These are phyloP conservation scores for Fusarium sp. DNA, from an alignment of 2,329 filamentous ascomycete species.

Conservation along the genomic window DNA sequence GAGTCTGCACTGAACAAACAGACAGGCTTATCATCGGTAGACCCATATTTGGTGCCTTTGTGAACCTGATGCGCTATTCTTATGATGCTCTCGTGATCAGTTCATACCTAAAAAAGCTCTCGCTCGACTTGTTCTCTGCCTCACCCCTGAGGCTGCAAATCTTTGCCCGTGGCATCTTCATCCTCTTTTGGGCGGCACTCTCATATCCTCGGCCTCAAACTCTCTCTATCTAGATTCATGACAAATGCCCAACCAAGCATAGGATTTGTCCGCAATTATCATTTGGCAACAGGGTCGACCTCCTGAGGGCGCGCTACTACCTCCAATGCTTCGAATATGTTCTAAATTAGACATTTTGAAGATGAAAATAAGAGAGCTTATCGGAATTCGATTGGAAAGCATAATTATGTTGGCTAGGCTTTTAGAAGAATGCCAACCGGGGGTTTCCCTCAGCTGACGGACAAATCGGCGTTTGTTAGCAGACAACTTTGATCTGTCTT, in stretches of 20 bases:
- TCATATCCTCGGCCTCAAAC: no score
- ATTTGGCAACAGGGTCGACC: background rate
- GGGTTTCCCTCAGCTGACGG: background rate
- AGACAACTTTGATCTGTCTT: background rate
- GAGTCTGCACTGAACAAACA: background rate
- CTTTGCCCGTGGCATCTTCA: no score
- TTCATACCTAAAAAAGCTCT: no score
- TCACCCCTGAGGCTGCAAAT: background rate
- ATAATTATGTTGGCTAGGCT: background rate
- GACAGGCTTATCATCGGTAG: background rate
- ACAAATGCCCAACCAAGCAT: background rate
- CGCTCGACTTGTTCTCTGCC: background rate
- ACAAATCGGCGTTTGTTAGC: background rate
- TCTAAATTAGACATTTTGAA: background rate
- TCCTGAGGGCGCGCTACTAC: background rate
- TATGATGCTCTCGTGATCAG: accelerated
- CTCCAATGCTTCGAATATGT: background rate
- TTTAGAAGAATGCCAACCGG: background rate
- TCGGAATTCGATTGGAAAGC: background rate
- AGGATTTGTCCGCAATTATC: background rate
- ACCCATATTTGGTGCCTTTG: background rate
- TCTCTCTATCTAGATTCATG: background rate
- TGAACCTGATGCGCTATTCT: accelerated
- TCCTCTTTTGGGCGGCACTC: no score
- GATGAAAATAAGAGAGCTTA: accelerated